Evolutionary conservation across 1,139 yeast genomes (phyloP).

Genomic region (Pichia sp.): DNA sequence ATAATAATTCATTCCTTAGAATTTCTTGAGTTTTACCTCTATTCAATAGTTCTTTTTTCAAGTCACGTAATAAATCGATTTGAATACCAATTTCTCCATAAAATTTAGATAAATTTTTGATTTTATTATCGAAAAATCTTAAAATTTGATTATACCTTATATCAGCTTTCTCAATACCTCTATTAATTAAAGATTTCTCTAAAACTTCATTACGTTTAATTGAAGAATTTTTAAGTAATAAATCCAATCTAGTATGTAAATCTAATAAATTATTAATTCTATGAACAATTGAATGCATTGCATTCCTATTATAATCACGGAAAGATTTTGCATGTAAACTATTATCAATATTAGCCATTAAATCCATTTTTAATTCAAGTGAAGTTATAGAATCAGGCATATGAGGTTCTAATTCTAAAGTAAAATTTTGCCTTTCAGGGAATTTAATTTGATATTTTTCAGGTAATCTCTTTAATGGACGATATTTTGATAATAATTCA

Average conservation of each 20-base stretch:
- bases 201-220: slow-evolving; percentile 6
- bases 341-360: neutral
- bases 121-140: slow-evolving; percentile 6
- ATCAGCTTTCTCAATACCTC: slow-evolving; percentile 11
- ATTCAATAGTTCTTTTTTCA: slow-evolving; percentile 5
- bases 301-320: slow-evolving; percentile 3
- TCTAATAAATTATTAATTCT: slow-evolving; percentile 10
- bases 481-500: slow-evolving; percentile 8
- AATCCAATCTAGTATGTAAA: slow-evolving; percentile 7
- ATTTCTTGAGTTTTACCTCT: slow-evolving; percentile 6
- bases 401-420: slow-evolving; percentile 2
- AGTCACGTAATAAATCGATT: slow-evolving; percentile 3
- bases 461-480: slow-evolving; percentile 13
- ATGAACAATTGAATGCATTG: slow-evolving; percentile 9
- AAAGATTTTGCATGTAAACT: slow-evolving; percentile 2
- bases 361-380: slow-evolving; percentile 11
- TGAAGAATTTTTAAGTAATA: slow-evolving; percentile 6
- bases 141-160: slow-evolving; percentile 16
- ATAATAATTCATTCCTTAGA: slow-evolving; percentile 3
- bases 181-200: slow-evolving; percentile 5
- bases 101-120: slow-evolving; percentile 2
- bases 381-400: slow-evolving; percentile 7
- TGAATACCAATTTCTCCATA: slow-evolving; percentile 10
- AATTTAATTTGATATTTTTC: slow-evolving; percentile 12
- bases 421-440: slow-evolving; percentile 1